Conservation (phyloP, 306 rosid species). For the Herpetospermum pedunculosum region DNA sequence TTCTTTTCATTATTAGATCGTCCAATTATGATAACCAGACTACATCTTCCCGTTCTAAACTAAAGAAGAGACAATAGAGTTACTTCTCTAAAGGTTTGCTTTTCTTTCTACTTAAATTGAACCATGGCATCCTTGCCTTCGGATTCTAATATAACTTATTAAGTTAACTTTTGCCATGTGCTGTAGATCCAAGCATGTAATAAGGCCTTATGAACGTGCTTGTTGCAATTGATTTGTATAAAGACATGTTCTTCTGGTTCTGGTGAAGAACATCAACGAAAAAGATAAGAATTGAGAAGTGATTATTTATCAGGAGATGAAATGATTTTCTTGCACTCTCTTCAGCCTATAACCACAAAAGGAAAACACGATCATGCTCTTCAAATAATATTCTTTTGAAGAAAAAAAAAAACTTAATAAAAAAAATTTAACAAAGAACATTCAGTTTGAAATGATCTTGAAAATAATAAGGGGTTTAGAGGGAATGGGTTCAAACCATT, state of each 20-base stretch:
- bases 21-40: conserved; percentile 27
- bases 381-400: background rate
- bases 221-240: background rate
- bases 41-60: conserved; percentile 30
- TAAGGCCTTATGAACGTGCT: background rate
- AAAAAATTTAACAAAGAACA: background rate
- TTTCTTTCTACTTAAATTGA: background rate
- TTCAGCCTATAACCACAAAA: background rate
- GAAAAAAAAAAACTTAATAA: background rate
- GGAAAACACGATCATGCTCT: background rate
- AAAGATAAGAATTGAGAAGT: background rate
- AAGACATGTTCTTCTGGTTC: background rate
- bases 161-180: background rate
- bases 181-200: background rate
- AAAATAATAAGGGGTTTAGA: too few relatives aligned
- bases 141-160: background rate
- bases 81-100: background rate
- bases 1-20: conserved; percentile 66
- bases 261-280: background rate
- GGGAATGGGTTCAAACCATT: too few relatives aligned
- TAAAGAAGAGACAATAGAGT: conserved; percentile 58
- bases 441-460: background rate
- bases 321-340: background rate
- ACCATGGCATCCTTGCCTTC: background rate
- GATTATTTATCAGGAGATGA: background rate